phyloP scores from a whole-genome alignment of 257 asterid genomes.

The Fraxinus excelsior region DNA sequence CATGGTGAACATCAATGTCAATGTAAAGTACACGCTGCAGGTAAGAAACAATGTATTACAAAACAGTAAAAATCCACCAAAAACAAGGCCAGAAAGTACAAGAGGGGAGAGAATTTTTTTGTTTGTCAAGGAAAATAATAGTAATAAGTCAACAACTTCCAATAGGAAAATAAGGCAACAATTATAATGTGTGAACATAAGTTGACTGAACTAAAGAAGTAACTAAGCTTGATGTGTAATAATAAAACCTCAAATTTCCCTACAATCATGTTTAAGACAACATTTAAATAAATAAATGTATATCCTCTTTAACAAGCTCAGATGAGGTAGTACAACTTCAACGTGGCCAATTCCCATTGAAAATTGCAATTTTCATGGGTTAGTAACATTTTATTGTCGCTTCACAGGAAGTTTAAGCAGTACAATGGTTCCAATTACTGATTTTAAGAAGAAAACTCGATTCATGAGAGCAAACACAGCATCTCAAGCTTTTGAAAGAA shows the following conservation, averaged over 20 bases:
- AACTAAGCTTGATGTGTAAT: background rate
- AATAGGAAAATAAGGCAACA: background rate
- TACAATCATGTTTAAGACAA: background rate
- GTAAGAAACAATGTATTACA: conserved; percentile 10
- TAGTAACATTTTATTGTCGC: background rate
- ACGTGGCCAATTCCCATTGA: background rate
- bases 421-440: background rate
- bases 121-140: background rate
- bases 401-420: background rate
- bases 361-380: background rate
- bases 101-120: background rate
- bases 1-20: conserved; percentile 69
- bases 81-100: conserved; percentile 10
- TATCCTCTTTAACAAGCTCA: background rate
- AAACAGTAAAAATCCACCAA: conserved; percentile 15
- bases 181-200: background rate
- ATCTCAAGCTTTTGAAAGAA: background rate
- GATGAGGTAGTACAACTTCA: background rate
- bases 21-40: conserved; percentile 63
- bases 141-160: background rate
- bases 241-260: background rate
- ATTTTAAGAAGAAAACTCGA: background rate
- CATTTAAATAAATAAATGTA: background rate
- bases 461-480: background rate
- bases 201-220: background rate